Percentiles rank a stretch among this genome's conserved stretches.
These are phyloP conservation scores for Penicillium sumatraense DNA, from an alignment of 2,329 filamentous ascomycete genomes.

Conservation along the genomic window DNA sequence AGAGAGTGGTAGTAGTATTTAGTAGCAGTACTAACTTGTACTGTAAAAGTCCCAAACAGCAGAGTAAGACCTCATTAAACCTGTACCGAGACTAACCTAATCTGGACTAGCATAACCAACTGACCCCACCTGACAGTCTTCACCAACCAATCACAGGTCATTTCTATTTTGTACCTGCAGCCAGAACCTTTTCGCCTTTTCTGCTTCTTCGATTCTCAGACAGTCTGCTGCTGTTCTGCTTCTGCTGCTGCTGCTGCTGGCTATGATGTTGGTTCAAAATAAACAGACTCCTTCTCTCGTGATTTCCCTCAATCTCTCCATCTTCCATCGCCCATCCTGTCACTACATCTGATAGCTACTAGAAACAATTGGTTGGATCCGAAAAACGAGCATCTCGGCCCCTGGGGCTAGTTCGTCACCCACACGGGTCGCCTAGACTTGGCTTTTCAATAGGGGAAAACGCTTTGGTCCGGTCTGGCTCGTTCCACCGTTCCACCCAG, in stretches of 20 bases:
- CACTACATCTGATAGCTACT: background rate
- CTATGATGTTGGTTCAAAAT: background rate
- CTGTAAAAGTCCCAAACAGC: no score
- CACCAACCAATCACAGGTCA: conserved; percentile 13
- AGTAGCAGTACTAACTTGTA: no score
- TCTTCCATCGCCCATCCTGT: background rate
- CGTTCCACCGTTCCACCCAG: conserved; percentile 18
- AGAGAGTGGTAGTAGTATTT: background rate
- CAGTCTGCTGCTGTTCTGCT: background rate
- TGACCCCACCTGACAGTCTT: conserved; percentile 17
- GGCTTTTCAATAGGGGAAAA: conserved; percentile 29
- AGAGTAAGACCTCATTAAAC: conserved; percentile 27
- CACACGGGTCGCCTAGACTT: conserved; percentile 29
- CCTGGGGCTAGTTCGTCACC: conserved; percentile 23
- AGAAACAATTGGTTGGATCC: background rate
- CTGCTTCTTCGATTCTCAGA: background rate
- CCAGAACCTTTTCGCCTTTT: background rate
- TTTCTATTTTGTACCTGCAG: conserved; percentile 20
- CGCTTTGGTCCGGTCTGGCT: conserved; percentile 23
- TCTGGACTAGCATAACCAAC: conserved; percentile 21
- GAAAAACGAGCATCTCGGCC: conserved; percentile 10
- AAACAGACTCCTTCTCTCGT: background rate
- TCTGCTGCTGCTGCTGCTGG: conserved; percentile 5
- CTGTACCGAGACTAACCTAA: conserved; percentile 18
- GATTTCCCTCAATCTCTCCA: background rate